Evolutionary conservation across 2,329 filamentous ascomycete genomes (phyloP), one percentile per base, ranked within the genome.

Genomic region (Cordyceps fumosorosea): DNA sequence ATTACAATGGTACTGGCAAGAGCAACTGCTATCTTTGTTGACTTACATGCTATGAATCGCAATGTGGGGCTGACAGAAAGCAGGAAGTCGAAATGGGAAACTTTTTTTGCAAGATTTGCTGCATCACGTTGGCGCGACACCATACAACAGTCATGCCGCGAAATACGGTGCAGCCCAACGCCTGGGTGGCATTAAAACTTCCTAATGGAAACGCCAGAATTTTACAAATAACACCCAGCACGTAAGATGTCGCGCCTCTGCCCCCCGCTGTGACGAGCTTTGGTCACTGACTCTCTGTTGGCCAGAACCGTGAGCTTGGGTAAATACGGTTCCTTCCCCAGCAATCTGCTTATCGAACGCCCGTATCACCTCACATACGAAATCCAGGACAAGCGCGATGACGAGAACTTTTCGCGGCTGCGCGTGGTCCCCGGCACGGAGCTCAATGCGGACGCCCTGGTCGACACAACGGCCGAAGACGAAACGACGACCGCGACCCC

Each of bases 341-440:
- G 90, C 58, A 97, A 98, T 72, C 84, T 95, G 37, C 85, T 99
- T 52, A 84, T 99, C 65, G 89, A 91, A n/a, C 88, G 95, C 8
- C 95, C 95, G 0, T 96, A 91, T 72, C 86, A 96, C 77, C 80
- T 96, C 64, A 98, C 93, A 0, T 99, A 91, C 76, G 93, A 98
- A 74, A 81, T 98, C 2, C 83, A 89, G 65, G 91, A 96, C 69
- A 85, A 84, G 69, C 75, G 80, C 29, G 81, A 87, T 5, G 82
- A 82, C 64, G 85, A 89, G 66, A 79, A 78, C 65, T 89, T 87
- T 66, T 84, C 86, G 53, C 81, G 86, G 16, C 77, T 98, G 60
- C 89, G 92, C 40, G 81, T 96, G 3, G 90, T 97, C 0, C 84
- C 91, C 0, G 84, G 91, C 1, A 81, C 86, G 42, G 93, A 98